Base-by-base conservation (phyloP, 371 early-diverging fungal species). In the Capillidium heterosporum region DNA sequence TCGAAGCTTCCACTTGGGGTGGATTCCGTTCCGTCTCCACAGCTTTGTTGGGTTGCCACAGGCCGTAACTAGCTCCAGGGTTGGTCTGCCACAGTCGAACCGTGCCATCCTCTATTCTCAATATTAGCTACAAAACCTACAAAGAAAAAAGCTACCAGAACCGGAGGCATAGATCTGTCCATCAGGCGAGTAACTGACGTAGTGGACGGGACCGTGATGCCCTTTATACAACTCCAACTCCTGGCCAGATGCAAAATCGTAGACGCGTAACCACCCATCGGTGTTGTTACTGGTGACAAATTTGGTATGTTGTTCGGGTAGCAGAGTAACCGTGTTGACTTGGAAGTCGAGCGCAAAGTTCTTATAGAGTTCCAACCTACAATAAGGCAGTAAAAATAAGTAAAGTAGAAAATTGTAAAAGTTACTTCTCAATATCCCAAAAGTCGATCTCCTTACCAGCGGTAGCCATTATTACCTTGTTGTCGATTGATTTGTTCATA, bases 81-180 rank as follows among this genome's bases (percentile, higher is more conserved):
- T 70, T 21, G 47, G 55, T 57, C 59, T 82, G 84, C 86, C 86
- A 85, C 57, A 84, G 67, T 43, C 83, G 71, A 51, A 85, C 81
- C 1, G 83, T 84, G 0, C 84, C 84, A 58, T 85, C 86, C 70
- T 85, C 86, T 64, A 50, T 29, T 56, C 44, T 26, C 48, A 42
- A 23, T 44, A 23, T 19, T 7, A 3, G 41, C 15, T 19, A 42
- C 35, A 47, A 35, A 29, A 56, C 4, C 15, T 27, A 32, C n/a
- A 21, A 50, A 17, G 0, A 43, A 32, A 52, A n/a, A 17, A 15
- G 15, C 13, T 69, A 75, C 75, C 75, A 40, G 86, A 85, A 32
- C 89, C 91, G 1, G 87, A 85, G 5, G 91, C 87, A 65, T 88
- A 90, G 10, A 90, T 65, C 56, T 86, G 80, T 42, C 91, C 91